A percentile compares a stretch with the other conserved stretches of the same genome.
These are phyloP conservation scores for Tulasnella sp. DNA, from an alignment of 768 basidiomycete species.

Conservation along the genomic window DNA sequence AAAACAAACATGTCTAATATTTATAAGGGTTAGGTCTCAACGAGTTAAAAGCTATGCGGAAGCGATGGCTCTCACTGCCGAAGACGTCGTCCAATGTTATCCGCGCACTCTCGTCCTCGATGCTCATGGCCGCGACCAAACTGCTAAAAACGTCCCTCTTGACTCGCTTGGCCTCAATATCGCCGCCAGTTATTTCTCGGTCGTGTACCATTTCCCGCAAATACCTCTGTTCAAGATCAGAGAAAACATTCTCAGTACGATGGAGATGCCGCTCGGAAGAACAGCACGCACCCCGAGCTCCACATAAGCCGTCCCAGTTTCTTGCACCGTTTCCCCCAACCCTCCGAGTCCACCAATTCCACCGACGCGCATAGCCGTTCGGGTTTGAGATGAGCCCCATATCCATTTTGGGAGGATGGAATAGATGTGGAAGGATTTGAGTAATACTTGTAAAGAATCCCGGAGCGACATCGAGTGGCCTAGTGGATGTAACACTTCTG, in stretches of 20 bases:
- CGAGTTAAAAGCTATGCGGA: background rate
- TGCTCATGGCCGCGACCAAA: background rate
- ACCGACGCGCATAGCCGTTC: background rate
- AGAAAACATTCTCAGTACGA: no score
- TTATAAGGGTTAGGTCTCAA: no score
- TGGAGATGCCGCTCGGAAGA: no score
- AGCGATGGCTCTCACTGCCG: background rate
- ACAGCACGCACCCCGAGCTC: conserved; percentile 1
- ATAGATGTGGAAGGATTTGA: background rate
- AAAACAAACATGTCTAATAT: conserved; percentile 5
- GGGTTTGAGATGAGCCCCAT: conserved; percentile 1
- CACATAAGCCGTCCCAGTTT: background rate
- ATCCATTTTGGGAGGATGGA: background rate
- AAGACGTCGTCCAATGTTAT: background rate
- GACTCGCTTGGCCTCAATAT: background rate
- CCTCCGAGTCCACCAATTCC: background rate
- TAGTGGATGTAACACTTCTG: background rate
- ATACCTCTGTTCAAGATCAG: no score
- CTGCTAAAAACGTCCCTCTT: no score
- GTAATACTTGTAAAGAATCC: no score
- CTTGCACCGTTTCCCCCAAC: background rate
- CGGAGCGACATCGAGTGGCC: no score
- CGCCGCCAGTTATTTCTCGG: background rate
- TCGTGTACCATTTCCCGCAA: conserved; percentile 12
- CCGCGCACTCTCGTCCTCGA: background rate